These are phyloP conservation scores for Nothomitra cinnamomea DNA, from an alignment of 2,329 filamentous ascomycete genomes.

Conservation along the genomic window DNA sequence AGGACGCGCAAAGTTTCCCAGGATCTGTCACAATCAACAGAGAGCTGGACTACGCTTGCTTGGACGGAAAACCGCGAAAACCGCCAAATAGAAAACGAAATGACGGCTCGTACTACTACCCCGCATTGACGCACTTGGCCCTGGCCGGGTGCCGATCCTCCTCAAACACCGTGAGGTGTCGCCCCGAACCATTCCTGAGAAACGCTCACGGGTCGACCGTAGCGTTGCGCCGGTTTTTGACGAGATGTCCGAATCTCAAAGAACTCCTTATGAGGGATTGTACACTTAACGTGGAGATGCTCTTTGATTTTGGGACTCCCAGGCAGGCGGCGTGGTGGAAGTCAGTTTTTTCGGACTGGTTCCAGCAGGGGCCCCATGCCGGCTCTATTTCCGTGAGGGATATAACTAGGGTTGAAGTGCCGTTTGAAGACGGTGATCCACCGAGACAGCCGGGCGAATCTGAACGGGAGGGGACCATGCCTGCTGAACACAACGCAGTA, in stretches of 20 bases:
- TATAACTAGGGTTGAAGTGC: background rate
- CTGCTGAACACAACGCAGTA: background rate
- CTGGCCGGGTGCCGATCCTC: background rate
- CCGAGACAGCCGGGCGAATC: background rate
- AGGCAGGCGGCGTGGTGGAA: background rate
- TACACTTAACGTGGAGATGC: background rate
- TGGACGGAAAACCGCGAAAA: background rate
- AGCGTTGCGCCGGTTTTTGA: background rate
- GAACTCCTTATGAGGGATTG: background rate
- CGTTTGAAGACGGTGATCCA: background rate
- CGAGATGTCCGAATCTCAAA: background rate
- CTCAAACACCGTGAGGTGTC: background rate
- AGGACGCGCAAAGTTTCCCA: background rate
- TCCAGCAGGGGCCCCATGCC: background rate
- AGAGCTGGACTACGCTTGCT: no score
- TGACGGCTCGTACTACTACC: background rate
- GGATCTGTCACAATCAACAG: background rate
- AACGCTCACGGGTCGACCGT: background rate
- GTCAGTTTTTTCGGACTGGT: background rate
- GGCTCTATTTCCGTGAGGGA: background rate
- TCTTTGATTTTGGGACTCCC: background rate
- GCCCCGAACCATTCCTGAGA: background rate
- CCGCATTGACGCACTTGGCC: background rate
- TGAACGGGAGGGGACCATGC: background rate
- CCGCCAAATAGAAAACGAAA: background rate